Percentiles rank a stretch among this genome's conserved stretches.
Evolutionary conservation across 352 stramenopile genomes (phyloP).

Genomic region (Globisporangium abappressorium): DNA sequence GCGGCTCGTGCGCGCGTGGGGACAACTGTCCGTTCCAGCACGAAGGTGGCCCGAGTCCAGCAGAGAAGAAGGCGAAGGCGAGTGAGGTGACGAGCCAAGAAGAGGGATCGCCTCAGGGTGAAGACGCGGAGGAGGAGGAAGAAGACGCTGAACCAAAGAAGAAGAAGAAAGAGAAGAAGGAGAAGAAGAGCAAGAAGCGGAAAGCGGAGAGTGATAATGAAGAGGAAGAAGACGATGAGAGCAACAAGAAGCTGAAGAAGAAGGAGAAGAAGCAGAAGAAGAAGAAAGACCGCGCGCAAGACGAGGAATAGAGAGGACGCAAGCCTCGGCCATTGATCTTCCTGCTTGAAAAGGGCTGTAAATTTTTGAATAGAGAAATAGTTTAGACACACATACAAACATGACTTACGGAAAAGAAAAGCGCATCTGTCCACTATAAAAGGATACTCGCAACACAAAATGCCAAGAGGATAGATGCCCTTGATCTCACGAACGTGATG

Average conservation of each 20-base stretch:
- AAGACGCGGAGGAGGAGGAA: constrained; percentile 11
- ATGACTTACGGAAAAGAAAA: too few relatives aligned
- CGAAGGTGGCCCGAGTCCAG: constrained; percentile 15
- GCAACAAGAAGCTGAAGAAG: constrained; percentile 3
- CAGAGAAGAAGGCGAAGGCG: neutral
- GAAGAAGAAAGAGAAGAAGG: constrained; percentile 22
- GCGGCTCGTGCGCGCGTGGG: constrained; percentile 34
- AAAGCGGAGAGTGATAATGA: constrained; percentile 16
- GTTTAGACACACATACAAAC: neutral
- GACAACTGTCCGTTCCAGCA: constrained; percentile 54
- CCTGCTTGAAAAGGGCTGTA: constrained; percentile 1
- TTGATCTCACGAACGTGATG: too few relatives aligned
- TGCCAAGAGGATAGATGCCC: too few relatives aligned
- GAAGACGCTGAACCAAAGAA: constrained; percentile 9
- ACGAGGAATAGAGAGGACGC: neutral
- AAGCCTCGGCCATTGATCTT: neutral
- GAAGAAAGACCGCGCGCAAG: constrained; percentile 4
- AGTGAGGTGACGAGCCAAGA: neutral
- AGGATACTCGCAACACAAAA: too few relatives aligned
- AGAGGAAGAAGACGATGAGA: neutral
- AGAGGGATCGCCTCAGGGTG: constrained; percentile 6
- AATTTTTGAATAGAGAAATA: constrained; percentile 5
- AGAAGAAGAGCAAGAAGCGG: constrained; percentile 15
- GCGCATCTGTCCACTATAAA: too few relatives aligned
- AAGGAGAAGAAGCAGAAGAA: constrained; percentile 33